A percentile compares a stretch with the other conserved stretches of the same genome.
Conservation (phyloP, 768 basidiomycete genomes). For the Pleurotus tuber-regium region DNA sequence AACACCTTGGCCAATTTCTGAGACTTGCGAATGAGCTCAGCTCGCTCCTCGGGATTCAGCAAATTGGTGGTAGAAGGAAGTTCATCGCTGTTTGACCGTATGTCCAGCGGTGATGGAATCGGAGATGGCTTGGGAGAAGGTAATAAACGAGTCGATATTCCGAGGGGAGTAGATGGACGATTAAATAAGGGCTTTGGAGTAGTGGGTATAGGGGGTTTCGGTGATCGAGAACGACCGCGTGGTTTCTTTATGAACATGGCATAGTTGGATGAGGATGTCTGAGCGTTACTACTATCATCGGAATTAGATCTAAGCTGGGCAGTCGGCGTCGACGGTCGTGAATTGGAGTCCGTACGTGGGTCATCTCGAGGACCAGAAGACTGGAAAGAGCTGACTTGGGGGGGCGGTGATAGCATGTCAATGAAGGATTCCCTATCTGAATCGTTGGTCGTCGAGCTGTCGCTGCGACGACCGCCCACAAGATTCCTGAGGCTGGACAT, state of each 20-base stretch:
- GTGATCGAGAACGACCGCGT: conserved; percentile 24
- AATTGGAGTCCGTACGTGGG: background rate
- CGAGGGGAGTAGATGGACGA: conserved; percentile 26
- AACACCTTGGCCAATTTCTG: conserved; percentile 83
- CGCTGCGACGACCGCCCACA: conserved; percentile 7
- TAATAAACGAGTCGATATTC: conserved; percentile 13
- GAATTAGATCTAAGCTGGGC: conserved; percentile 6
- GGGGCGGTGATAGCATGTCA: conserved; percentile 36
- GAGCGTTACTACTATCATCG: conserved; percentile 1
- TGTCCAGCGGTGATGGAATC: conserved; percentile 5
- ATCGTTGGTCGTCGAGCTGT: background rate
- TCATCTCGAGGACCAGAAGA: background rate
- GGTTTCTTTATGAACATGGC: conserved; percentile 12
- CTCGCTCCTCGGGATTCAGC: conserved; percentile 61
- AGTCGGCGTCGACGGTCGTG: conserved; percentile 13
- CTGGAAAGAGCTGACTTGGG: background rate
- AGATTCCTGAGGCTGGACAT: conserved; percentile 23
- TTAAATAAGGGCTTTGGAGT: conserved; percentile 45
- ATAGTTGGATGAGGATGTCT: conserved; percentile 17
- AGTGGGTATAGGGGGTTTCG: conserved; percentile 45
- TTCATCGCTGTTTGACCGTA: background rate
- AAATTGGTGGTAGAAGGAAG: conserved; percentile 68
- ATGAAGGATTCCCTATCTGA: conserved; percentile 37
- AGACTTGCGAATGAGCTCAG: conserved; percentile 68
- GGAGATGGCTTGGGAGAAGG: conserved; percentile 9